Base-by-base conservation (phyloP, 2,329 filamentous ascomycete genomes). In the Penicillium sp. region DNA sequence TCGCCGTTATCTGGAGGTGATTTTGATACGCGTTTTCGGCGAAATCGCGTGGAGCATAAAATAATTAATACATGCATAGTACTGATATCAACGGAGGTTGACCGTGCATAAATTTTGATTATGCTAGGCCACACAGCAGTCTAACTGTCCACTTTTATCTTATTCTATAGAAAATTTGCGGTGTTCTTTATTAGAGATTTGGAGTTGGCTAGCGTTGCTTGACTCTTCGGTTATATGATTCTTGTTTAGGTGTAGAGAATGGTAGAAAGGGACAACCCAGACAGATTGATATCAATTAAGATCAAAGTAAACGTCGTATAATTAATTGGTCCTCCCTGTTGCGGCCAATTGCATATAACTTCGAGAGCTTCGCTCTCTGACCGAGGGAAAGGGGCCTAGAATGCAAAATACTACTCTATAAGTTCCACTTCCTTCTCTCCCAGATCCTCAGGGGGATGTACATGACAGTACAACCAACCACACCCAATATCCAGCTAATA, bases 401-500 rank as follows among this genome's bases (percentile, higher is more conserved):
- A 5, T 14, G 33, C 33, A 38, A 38, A 38, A 38, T 14, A 38
- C 33, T 14, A 6, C 33, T 38, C 33, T 38, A 38, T 38, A 38
- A 38, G 9, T 38, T 38, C 35, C 47, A 50, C 12, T 21, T 30
- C 20, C 23, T 50, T 35, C 30, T 50, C 23, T 50, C 47, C 47
- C 47, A 50, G 3, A 28, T 40, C 47, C 47, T 40, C 12, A 50
- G 33, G 16, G 30, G 47, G n/a, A 50, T 7, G 23, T 49, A 50
- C 8, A 50, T 8, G 16, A 50, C 47, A 26, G 30, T 16, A 21
- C 30, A 50, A 23, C 33, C 24, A 5, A 30, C 47, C 24, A 23
- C 30, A 40, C 47, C 47, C 21, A 50, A 12, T 40, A 40, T 50
- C 47, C 47, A 50, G 3, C 67, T 67, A 59, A 65, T 50, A 46